A percentile compares a stretch with the other conserved stretches of the same genome.
These are phyloP conservation scores for Eremothecium sinecaudum DNA, from an alignment of 1,139 yeast species.

Conservation along the genomic window DNA sequence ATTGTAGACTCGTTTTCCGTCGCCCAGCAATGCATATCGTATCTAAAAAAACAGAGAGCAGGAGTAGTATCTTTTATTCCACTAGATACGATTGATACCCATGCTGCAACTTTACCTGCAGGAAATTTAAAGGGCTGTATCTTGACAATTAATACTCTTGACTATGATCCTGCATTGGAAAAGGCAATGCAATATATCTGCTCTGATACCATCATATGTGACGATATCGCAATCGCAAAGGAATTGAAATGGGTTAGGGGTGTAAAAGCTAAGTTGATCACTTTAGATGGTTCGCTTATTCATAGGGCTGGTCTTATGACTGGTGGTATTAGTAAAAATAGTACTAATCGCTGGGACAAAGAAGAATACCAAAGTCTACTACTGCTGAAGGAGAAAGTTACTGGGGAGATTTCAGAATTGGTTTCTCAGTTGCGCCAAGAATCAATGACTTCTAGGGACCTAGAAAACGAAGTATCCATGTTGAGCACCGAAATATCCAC, in stretches of 20 bases:
- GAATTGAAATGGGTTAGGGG: conserved; percentile 59
- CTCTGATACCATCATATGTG: conserved; percentile 76
- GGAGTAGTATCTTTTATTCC: conserved; percentile 89
- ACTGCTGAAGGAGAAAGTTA: conserved; percentile 52
- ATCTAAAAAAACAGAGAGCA: conserved; percentile 73
- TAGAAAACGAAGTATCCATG: conserved; percentile 48
- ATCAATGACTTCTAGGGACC: conserved; percentile 47
- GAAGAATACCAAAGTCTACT: conserved; percentile 53
- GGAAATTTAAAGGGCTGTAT: conserved; percentile 21
- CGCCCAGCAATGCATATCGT: conserved; percentile 76
- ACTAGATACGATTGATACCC: conserved; percentile 66
- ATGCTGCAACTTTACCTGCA: conserved; percentile 30
- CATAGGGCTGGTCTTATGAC: conserved; percentile 88
- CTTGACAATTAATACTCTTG: conserved; percentile 57
- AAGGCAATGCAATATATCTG: conserved; percentile 76
- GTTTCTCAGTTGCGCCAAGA: conserved; percentile 41
- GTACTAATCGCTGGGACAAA: conserved; percentile 59
- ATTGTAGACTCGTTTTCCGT: conserved; percentile 68
- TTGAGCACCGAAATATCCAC: conserved; percentile 44
- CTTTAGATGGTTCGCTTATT: conserved; percentile 76
- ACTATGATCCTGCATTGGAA: conserved; percentile 59
- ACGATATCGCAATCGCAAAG: conserved; percentile 58
- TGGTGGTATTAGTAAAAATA: conserved; percentile 54
- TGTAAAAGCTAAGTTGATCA: conserved; percentile 60
- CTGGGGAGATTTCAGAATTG: conserved; percentile 44